Evolutionary conservation across 164 flowering plant species (phyloP).

Genomic region (Vitis amurensis): DNA sequence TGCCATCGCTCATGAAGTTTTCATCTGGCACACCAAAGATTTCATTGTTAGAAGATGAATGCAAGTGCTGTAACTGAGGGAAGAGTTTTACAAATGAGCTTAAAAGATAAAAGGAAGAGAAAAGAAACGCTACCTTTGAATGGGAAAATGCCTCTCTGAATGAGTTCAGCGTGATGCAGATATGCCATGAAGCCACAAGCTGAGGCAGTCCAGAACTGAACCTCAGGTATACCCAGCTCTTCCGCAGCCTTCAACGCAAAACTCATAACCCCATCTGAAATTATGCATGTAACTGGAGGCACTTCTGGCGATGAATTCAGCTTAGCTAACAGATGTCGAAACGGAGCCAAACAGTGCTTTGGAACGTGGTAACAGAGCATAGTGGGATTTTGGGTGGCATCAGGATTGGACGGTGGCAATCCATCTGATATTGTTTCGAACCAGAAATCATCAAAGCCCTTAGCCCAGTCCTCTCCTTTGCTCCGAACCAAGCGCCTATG

Average conservation of each 20-base stretch:
- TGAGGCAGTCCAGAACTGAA: slow-evolving; percentile 29
- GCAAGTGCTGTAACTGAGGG: too few species aligned
- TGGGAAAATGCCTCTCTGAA: slow-evolving; percentile 26
- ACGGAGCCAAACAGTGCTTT: slow-evolving; percentile 21
- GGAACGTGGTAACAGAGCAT: background rate
- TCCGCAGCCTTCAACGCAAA: slow-evolving; percentile 26
- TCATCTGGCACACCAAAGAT: too few species aligned
- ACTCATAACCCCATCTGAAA: slow-evolving; percentile 36
- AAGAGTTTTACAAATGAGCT: too few species aligned
- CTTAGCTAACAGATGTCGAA: slow-evolving; percentile 20
- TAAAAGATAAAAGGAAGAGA: too few species aligned
- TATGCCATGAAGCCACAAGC: slow-evolving; percentile 28
- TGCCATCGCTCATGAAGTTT: too few species aligned
- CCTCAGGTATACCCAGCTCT: slow-evolving; percentile 24
- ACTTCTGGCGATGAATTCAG: slow-evolving; percentile 12
- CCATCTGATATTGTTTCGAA: slow-evolving; percentile 9
- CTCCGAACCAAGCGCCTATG: slow-evolving; percentile 3
- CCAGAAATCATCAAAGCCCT: slow-evolving; percentile 8
- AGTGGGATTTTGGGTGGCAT: slow-evolving; percentile 10
- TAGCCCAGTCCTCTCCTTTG: background rate
- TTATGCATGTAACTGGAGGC: slow-evolving; percentile 28
- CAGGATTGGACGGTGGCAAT: slow-evolving; percentile 5
- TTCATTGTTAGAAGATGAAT: too few species aligned
- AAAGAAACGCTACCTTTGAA: slow-evolving; percentile 6
- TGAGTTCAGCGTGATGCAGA: slow-evolving; percentile 17